Base-by-base conservation (phyloP, 352 stramenopile species). In the Phytophthora syringae region DNA sequence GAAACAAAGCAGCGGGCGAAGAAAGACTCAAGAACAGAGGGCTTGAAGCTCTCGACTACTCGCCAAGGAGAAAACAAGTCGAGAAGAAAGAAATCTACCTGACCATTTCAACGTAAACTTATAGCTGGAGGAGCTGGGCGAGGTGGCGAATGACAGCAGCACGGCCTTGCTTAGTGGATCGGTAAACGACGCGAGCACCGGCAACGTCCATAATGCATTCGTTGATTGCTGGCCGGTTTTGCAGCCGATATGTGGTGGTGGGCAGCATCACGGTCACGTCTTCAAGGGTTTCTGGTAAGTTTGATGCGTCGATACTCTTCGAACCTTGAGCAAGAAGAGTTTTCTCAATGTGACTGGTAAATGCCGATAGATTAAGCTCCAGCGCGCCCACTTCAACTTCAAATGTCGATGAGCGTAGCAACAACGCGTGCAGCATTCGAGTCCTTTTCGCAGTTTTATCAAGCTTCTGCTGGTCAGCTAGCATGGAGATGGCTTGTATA, bases 31-130 rank as follows among this genome's bases (percentile, higher is more conserved):
- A 60, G 52, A 76, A 56, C 27, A 71, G 45, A 56, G 52, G 30
- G 18, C 20, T 69, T 24, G 25, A 74, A 67, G 20, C 1, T 21
- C 28, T 47, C 5, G 32, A 21, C 16, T 30, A 58, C n/a, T 55
- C 39, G 3, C 45, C 43, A 18, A 56, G 39, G 22, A 62, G 62
- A 49, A 25, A 45, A 54, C 40, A 56, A 32, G 55, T 9, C 5
- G 50, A 62, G 34, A 68, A 67, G 40, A 56, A 71, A 27, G 65
- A 56, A 6, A 61, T 89, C 61, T 83, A 90, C 54, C 61, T 90
- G 37, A 74, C 79, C 15, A 89, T 92, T 50, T 88, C 79, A 47
- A 90, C 78, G 15, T 92, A 60, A 87, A 36, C 21, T 27, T 22
- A 54, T 42, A 58, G 21, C 53, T 63, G 70, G 21, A 84, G 65